Evolutionary conservation across 2,329 filamentous ascomycete species (phyloP).

Genomic region (Neoscytalidium dimidiatum): DNA sequence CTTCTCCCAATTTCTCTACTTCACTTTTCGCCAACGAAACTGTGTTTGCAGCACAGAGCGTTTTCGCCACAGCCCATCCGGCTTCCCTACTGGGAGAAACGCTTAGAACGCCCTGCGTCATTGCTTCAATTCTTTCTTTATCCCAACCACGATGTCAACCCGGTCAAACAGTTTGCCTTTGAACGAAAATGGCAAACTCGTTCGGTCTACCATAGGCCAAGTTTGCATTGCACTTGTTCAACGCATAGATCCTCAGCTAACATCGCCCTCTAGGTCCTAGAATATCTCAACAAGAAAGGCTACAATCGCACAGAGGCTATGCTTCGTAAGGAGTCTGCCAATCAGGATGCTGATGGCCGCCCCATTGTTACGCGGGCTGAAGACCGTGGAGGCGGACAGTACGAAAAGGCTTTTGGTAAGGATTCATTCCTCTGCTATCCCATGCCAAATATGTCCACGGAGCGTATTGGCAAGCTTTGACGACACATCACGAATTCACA

Average conservation of each 20-base stretch:
- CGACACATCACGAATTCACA: neutral
- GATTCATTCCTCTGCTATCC: neutral
- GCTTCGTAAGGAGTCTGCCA: conserved; percentile 85
- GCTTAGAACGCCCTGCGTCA: too few relatives aligned
- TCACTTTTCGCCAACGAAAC: too few relatives aligned
- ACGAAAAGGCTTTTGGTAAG: conserved; percentile 67
- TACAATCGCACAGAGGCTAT: conserved; percentile 92
- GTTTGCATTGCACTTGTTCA: neutral
- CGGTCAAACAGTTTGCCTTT: too few relatives aligned
- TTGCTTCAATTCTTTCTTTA: too few relatives aligned
- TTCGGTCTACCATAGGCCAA: too few relatives aligned
- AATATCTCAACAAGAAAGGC: conserved; percentile 93
- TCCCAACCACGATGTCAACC: too few relatives aligned
- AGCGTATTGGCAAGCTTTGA: neutral
- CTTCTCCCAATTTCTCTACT: too few relatives aligned
- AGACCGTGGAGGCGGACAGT: conserved; percentile 73
- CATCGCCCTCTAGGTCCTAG: conserved; percentile 65
- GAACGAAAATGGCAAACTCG: too few relatives aligned
- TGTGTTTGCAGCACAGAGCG: too few relatives aligned
- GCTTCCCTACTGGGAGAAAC: too few relatives aligned
- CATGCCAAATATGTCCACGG: too few relatives aligned
- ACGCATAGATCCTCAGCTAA: neutral
- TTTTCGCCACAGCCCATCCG: too few relatives aligned
- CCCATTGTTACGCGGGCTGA: conserved; percentile 68
- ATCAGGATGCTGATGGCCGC: conserved; percentile 77